phyloP scores from a whole-genome alignment of 805 yeast species.

The Lipomyces yamadae region DNA sequence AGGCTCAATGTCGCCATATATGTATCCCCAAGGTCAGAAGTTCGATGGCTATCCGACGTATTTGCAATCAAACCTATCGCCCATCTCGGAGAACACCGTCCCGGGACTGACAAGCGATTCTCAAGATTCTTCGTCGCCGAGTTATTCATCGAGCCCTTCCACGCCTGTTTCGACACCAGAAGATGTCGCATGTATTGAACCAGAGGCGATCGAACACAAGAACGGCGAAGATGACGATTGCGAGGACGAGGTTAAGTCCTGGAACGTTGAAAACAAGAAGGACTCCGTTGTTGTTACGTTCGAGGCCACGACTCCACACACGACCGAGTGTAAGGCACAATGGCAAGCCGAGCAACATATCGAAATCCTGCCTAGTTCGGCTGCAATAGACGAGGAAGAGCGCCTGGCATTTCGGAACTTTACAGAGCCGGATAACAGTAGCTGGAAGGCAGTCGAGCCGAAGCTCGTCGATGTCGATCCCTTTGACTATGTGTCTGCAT shows the following conservation, averaged over 20 bases:
- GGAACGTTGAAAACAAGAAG: not conserved
- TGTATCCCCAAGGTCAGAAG: not conserved
- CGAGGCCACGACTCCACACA: not conserved
- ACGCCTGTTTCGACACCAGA: not conserved
- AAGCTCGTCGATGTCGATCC: constrained; percentile 1
- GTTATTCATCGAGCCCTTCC: not conserved
- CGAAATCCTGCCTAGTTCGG: not conserved
- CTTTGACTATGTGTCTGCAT: constrained; percentile 19
- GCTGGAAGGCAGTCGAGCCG: not conserved
- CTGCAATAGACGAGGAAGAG: not conserved
- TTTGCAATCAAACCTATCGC: not conserved
- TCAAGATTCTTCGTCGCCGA: constrained; percentile 4
- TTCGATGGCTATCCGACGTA: not conserved
- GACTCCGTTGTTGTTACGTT: not conserved
- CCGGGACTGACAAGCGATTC: not conserved
- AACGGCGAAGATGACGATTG: not conserved
- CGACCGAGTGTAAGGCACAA: not conserved
- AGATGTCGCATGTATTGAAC: not conserved
- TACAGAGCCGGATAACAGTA: not conserved
- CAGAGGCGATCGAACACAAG: not conserved
- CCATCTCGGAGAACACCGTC: not conserved
- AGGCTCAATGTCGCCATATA: not conserved
- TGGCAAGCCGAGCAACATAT: not conserved
- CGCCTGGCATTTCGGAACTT: not conserved
- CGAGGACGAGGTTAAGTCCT: not conserved